Conservation (phyloP, 179 eudicot genomes). For the Beta lomatogona region DNA sequence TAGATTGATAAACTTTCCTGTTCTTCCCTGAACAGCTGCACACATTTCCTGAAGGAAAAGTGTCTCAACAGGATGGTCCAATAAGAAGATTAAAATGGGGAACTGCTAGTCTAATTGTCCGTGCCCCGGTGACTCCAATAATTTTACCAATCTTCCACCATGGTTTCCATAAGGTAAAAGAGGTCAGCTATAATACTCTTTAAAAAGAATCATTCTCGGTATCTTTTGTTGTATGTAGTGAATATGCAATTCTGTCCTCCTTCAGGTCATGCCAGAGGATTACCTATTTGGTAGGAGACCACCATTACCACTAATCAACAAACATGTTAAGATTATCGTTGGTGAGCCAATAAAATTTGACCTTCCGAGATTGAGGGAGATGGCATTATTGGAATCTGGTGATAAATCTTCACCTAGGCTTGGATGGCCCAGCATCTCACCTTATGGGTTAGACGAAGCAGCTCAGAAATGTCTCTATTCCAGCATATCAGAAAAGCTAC, state of each 20-base stretch:
- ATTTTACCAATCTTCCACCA: constrained; percentile 84
- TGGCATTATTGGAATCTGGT: constrained; percentile 45
- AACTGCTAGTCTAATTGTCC: constrained; percentile 93
- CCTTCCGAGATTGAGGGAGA: constrained; percentile 53
- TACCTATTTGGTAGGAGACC: constrained; percentile 76
- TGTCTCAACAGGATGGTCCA: constrained; percentile 72
- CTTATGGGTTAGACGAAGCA: constrained; percentile 62
- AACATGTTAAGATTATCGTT: constrained; percentile 53
- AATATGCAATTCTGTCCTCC: neutral
- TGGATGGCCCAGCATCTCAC: constrained; percentile 62
- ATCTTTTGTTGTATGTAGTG: neutral
- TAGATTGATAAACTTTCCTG: constrained; percentile 3
- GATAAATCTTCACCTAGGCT: constrained; percentile 37
- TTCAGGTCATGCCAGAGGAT: constrained; percentile 95
- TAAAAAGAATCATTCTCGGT: neutral
- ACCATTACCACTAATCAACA: constrained; percentile 68
- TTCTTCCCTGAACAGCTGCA: constrained; percentile 59
- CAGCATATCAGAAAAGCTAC: constrained; percentile 68
- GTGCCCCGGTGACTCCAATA: constrained; percentile 82
- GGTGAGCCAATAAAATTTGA: constrained; percentile 73
- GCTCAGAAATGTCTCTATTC: constrained; percentile 73
- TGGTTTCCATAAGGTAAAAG: constrained; percentile 76
- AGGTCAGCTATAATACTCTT: neutral
- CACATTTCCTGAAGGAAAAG: constrained; percentile 95
- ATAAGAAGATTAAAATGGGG: constrained; percentile 95